Evolutionary conservation across 208 protist species (phyloP), one percentile per base, ranked within the genome.

Genomic region (Leishmania martiniquensis): DNA sequence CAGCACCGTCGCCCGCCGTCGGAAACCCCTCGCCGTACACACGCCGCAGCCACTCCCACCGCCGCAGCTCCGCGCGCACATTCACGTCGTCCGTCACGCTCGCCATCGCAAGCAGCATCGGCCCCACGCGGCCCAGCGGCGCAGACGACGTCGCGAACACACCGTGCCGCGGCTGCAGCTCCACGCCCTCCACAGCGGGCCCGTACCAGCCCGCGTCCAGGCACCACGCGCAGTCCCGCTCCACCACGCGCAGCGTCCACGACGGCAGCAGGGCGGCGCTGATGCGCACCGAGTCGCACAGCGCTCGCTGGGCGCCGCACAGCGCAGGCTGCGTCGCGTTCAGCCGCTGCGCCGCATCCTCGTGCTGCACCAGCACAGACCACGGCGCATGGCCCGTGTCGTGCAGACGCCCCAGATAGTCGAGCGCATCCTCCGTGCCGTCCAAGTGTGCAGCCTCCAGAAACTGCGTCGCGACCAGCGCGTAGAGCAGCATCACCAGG

Each of bases 21-120:
- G 59, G 59, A 42, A 65, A 65, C 25, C 32, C 34, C 29, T 6
- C n/a, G 25, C 59, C 59, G 66, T 71, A 51, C 66, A 54, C 66
- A 22, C 52, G 42, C 45, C 66, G 39, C 44, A 82, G 10, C 77
- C 77, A 82, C 55, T 52, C 49, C 77, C 77, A 82, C 34, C 29
- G n/a, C 49, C 7, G 2, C 6, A 82, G 5, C 55, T 82, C 77
- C n/a, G 9, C 34, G 6, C 20, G 32, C n/a, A 77, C 2, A 2
- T 32, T 39, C 10, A 82, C 34, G 65, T 77, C 77, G 55, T 82
- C 77, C 44, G 77, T 82, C 44, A 82, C 77, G 65, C 77, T 82
- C n/a, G 77, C 59, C 34, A 82, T 82, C 22, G 77, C 77, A 5
- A 82, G 65, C n/a, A 82, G 71, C 77, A 82, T 82, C 72, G 77